These are phyloP conservation scores for Cornus kousa DNA, from an alignment of 148 eudicot genomes.

Conservation along the genomic window DNA sequence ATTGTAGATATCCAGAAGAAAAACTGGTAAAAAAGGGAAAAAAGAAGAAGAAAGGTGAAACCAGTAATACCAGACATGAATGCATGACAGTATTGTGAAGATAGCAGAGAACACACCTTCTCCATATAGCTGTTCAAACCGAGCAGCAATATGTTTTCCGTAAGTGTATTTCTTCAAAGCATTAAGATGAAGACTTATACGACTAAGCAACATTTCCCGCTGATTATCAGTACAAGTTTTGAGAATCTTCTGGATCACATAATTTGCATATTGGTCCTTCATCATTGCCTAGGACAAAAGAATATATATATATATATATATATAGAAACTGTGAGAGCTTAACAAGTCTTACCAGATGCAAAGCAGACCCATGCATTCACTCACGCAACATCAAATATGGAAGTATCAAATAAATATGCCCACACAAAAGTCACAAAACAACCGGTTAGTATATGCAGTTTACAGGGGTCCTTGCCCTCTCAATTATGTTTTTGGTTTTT, in stretches of 20 bases:
- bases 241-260: constrained; percentile 66
- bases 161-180: constrained; percentile 72
- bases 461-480: too few relatives aligned
- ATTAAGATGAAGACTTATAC: constrained; percentile 55
- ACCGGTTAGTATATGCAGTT: too few relatives aligned
- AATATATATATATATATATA: too few relatives aligned
- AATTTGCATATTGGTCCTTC: constrained; percentile 81
- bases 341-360: too few relatives aligned
- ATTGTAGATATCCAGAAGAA: neutral
- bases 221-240: constrained; percentile 50
- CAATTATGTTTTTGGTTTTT: too few relatives aligned
- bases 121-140: constrained; percentile 65
- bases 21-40: neutral
- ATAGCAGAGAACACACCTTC: constrained; percentile 28
- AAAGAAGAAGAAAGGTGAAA: too few relatives aligned
- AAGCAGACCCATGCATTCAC: too few relatives aligned
- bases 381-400: too few relatives aligned
- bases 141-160: constrained; percentile 69
- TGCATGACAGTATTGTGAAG: neutral
- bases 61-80: neutral
- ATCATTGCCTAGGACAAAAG: constrained; percentile 49
- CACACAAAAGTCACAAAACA: too few relatives aligned
- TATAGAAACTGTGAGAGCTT: neutral
- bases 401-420: too few relatives aligned
- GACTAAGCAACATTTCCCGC: constrained; percentile 48